Evolutionary conservation across 495 filamentous ascomycete species (phyloP).

Genomic region (Aspergillus mulundensis): DNA sequence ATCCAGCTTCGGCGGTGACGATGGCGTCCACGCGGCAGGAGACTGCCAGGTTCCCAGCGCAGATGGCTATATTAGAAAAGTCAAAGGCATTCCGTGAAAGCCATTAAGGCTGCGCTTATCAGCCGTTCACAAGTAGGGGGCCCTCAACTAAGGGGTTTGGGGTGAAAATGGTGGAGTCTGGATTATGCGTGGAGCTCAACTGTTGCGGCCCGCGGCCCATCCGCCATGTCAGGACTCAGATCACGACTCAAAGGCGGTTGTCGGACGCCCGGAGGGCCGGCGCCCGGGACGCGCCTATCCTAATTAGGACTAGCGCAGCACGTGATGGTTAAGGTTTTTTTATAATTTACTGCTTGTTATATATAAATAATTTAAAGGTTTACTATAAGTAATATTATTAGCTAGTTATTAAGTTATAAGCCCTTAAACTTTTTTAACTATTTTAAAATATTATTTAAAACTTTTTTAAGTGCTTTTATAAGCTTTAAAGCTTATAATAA

Average conservation of each 20-base stretch:
- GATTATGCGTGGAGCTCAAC: not conserved
- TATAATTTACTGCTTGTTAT: too few species aligned
- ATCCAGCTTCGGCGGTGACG: not conserved
- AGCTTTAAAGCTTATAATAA: too few species aligned
- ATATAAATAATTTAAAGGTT: too few species aligned
- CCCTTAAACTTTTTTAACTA: too few species aligned
- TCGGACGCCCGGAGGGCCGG: too few species aligned
- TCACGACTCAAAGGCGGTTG: not conserved
- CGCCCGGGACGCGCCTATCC: too few species aligned
- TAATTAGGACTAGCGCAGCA: too few species aligned
- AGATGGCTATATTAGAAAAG: not conserved
- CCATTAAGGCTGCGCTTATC: not conserved
- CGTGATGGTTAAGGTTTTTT: too few species aligned
- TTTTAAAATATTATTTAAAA: too few species aligned
- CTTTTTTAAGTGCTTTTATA: too few species aligned
- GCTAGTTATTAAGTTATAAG: too few species aligned
- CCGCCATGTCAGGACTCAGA: not conserved
- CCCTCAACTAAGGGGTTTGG: not conserved
- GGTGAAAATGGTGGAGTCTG: not conserved
- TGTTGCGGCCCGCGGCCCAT: not conserved
- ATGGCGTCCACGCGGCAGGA: conserved; percentile 1
- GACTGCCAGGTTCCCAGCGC: conserved; percentile 1
- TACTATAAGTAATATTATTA: too few species aligned
- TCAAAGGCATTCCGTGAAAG: not conserved
- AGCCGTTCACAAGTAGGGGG: not conserved